Base-by-base conservation (phyloP, 768 basidiomycete genomes). In the Omphalotus guepiniiformis region DNA sequence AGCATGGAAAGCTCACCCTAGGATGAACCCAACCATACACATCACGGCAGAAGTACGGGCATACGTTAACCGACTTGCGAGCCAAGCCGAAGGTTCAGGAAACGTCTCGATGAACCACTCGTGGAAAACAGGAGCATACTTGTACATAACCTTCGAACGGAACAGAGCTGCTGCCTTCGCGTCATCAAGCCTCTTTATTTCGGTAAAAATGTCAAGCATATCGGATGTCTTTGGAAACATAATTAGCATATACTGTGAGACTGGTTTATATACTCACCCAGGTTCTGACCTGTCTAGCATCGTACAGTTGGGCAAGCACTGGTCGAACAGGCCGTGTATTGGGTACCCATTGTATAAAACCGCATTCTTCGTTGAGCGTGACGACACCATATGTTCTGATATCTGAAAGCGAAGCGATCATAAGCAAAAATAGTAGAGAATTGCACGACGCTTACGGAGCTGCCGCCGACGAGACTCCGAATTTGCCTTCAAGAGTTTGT, bases 301-400 rank as follows among this genome's bases (percentile, higher is more conserved):
- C 75, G 59, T 98, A 99, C 3, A 66, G 67, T 50, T 82, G 83
- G 42, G 75, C 54, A 12, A 97, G 69, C 36, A 97, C 77, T 1
- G 79, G 76, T 23, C 95, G 84, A 29, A 97, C 66, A 1, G 92
- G 88, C 22, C 81, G 74, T 1, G 94, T 96, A 61, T 98, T 88
- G 0, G 87, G 89, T 3, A 99, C 96, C 96, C 96, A 99, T 80
- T 99, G 92, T 47, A 98, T 92, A 40, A 98, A 82, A 0, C 96
- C 96, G 58, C 94, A 97, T 54, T 95, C 93, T 55, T 98, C 95
- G 60, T 96, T 97, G 52, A 99, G 74, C 4, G 94, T 91, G 22
- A 96, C 86, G n/a, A 98, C 93, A n/a, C 93, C 90, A 59, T 98
- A 99, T 2, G 96, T 98, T 21, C 95, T 83, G 49, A 99, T 92